Evolutionary conservation across 2,329 filamentous ascomycete species (phyloP).

Genomic region (Diaporthe longicolla): DNA sequence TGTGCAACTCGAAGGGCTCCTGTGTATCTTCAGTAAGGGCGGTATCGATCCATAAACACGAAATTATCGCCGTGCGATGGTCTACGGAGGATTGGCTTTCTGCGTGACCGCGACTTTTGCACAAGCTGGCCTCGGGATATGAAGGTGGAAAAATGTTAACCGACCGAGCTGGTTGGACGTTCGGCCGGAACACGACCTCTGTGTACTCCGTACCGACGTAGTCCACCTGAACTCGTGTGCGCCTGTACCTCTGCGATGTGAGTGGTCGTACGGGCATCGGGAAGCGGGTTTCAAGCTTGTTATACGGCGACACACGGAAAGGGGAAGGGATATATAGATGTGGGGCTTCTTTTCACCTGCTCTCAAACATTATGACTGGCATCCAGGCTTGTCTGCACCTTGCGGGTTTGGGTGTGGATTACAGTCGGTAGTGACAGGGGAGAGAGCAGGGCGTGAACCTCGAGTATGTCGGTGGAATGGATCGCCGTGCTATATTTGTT

Average conservation of each 20-base stretch:
- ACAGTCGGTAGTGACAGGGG: neutral
- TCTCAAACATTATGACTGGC: neutral
- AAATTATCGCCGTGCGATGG: neutral
- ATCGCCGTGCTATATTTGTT: constrained; percentile 22
- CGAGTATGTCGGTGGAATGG: constrained; percentile 7
- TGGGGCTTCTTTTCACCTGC: neutral
- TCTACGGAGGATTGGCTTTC: neutral
- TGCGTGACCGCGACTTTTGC: neutral
- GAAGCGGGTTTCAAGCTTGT: constrained; percentile 9
- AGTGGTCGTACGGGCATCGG: constrained; percentile 3
- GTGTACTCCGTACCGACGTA: neutral
- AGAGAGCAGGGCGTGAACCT: neutral
- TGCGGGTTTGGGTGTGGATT: neutral
- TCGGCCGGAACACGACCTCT: neutral
- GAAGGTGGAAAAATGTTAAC: neutral
- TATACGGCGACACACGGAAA: constrained; percentile 12
- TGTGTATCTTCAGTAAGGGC: too few relatives aligned
- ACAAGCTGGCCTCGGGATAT: constrained; percentile 1
- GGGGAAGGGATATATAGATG: neutral
- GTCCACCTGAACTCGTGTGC: neutral
- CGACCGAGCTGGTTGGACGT: neutral
- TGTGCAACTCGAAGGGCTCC: too few relatives aligned
- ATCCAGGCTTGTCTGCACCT: neutral
- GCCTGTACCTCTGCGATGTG: constrained; percentile 1
- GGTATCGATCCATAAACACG: neutral